A percentile compares a stretch with the other conserved stretches of the same genome.
phyloP scores from a whole-genome alignment of 1,139 yeast genomes.

The Blastobotrys arbuscula region DNA sequence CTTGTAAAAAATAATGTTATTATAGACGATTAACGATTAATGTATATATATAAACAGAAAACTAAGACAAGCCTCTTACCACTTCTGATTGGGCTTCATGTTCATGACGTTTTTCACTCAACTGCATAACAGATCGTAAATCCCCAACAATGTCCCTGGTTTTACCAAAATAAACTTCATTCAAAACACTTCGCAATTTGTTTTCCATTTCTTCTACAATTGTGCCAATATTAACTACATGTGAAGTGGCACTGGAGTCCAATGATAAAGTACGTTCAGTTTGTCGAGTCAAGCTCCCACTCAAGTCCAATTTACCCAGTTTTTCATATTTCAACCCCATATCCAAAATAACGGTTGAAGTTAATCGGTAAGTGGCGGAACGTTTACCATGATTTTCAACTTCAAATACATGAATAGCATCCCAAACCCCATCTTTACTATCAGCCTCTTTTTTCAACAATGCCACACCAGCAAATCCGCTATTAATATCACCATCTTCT shows the following conservation, averaged over 20 bases:
- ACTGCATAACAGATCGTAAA: constrained; percentile 45
- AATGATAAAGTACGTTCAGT: constrained; percentile 46
- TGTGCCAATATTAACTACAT: constrained; percentile 79
- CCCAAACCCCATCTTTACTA: constrained; percentile 67
- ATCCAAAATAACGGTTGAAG: constrained; percentile 84
- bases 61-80: constrained; percentile 26
- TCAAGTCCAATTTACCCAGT: constrained; percentile 46
- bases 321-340: constrained; percentile 36
- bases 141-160: constrained; percentile 80
- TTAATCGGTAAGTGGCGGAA: constrained; percentile 61
- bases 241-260: constrained; percentile 49
- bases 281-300: constrained; percentile 80
- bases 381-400: constrained; percentile 46
- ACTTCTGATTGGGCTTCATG: constrained; percentile 29
- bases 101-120: constrained; percentile 30
- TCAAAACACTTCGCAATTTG: constrained; percentile 77
- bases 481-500: constrained; percentile 31
- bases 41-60: background rate
- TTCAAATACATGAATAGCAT: constrained; percentile 88
- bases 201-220: constrained; percentile 85
- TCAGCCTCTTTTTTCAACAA: constrained; percentile 57
- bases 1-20: constrained; percentile 3
- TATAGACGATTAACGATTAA: constrained; percentile 1
- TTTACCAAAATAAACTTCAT: constrained; percentile 93
- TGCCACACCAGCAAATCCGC: constrained; percentile 83